Base-by-base conservation (phyloP, 345 rosid species). In the Clarkia xantiana region DNA sequence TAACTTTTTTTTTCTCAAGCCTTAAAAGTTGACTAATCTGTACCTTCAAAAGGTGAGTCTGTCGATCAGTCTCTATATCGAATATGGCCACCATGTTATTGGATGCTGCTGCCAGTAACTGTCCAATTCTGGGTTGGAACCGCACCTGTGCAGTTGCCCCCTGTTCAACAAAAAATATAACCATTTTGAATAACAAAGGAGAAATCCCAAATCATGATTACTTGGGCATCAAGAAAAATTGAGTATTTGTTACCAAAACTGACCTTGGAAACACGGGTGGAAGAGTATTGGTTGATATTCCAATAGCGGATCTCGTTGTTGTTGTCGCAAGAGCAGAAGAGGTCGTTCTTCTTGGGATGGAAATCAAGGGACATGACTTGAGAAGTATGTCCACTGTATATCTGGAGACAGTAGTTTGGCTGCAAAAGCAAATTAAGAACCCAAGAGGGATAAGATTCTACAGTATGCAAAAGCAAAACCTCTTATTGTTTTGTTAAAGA, bases 111-210 rank as follows among this genome's bases (percentile, higher is more conserved):
- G 98, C 96, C 56, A 91, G 68, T 2, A 66, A 59, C 11, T 75
- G 83, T 56, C 98, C 98, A 19, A 49, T 48, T 70, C 82, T 73
- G 46, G 96, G 98, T 71, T 91, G 96, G 74, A 84, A 91, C 56
- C 98, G 66, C 54, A 86, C 84, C 64, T 75, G 88, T 14, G 70
- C 61, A 42, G 65, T 72, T 52, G 84, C 94, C 12, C 94, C 98
- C 94, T 91, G 75, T 57, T 59, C 64, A 59, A 17, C 58, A 60
- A 64, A 51, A 34, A 23, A 10, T 9, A 34, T n/a, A 39, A 42
- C 47, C 23, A 42, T 44, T 23, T 19, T 45, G 60, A 52, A 53
- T 52, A 36, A 49, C 10, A 47, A 57, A 34, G 20, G 11, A 47
- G 20, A 23, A 44, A 51, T 51, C 59, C 40, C 22, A 57, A 36